Evolutionary conservation across 78 protist genomes (phyloP), one percentile per base, ranked within the genome.

Genomic region (Dictyostelium capitatum): DNA sequence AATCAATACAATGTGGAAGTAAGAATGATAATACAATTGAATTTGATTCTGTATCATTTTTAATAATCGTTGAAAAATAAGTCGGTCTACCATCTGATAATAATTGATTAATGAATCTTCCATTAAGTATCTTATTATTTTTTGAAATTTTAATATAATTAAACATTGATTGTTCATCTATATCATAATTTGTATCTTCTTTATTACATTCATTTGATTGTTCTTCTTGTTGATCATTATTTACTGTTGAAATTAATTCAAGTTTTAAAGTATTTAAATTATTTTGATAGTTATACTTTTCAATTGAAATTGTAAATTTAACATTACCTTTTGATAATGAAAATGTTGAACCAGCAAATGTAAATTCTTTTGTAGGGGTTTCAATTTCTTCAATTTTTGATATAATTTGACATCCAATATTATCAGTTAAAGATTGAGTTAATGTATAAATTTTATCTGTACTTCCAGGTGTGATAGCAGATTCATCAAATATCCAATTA

Each of bases 31-130:
- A 23, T 20, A n/a, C 5, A 32, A 43, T 43, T 2, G 59, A 51
- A 11, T 28, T 64, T 15, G 43, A 14, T 12, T 28, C 43, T 50
- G 23, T 5, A 37, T 37, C 43, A 3, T 80, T 80, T 59, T 43
- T 59, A 30, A 80, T 37, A 15, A 14, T 19, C 30, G 47, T 80
- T 5, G 28, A 6, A 10, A 62, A 20, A 10, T 43, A 62, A 7
- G 75, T 80, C n/a, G 53, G 30, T 23, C 85, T 3, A 23, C 85
- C 74, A 59, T 80, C 85, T 6, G 85, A 80, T 62, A 80, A 2
- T 6, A 43, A 1, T 17, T 15, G 12, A n/a, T 28, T 30, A 20
- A 80, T 17, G 25, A 80, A 80, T 32, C 85, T 30, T 41, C 85
- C 85, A 4, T 6, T 20, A 6, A 80, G 20, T 17, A 43, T 19